Evolutionary conservation across 2,329 filamentous ascomycete species (phyloP).

Genomic region (Trichoderma oligosporum): DNA sequence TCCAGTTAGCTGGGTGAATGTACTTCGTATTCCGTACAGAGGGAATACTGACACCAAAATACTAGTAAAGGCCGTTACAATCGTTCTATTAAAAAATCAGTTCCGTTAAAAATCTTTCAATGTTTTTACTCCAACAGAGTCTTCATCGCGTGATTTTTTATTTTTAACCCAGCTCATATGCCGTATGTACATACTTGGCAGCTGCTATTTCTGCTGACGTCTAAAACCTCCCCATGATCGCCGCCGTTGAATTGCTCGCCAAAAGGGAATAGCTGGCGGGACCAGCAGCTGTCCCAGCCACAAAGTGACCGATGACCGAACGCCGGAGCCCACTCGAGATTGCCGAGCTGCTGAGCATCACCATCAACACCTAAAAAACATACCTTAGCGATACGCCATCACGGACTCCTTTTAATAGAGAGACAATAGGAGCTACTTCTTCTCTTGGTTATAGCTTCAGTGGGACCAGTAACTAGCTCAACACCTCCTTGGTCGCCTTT

Average conservation of each 20-base stretch:
- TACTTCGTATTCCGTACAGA: too few relatives aligned
- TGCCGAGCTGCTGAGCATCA: conserved; percentile 13
- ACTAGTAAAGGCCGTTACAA: too few relatives aligned
- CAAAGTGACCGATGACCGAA: background rate
- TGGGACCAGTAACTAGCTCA: background rate
- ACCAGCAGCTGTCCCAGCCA: background rate
- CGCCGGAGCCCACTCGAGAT: conserved; percentile 12
- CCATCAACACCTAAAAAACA: conserved; percentile 6
- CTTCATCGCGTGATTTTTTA: background rate
- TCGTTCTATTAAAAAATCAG: too few relatives aligned
- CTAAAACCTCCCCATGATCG: conserved; percentile 9
- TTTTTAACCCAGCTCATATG: background rate
- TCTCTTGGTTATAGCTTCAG: background rate
- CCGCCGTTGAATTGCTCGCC: background rate
- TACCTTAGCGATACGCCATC: background rate
- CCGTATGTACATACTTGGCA: background rate
- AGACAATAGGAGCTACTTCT: background rate
- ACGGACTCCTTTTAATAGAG: background rate
- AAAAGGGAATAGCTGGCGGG: conserved; percentile 15
- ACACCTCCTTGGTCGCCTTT: background rate
- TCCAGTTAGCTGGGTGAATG: too few relatives aligned
- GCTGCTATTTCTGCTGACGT: background rate
- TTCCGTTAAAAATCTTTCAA: too few relatives aligned
- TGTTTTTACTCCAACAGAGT: background rate
- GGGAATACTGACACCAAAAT: too few relatives aligned